Conservation (phyloP, 1,284 basidiomycete species). For the Cryptococcus depauperatus region DNA sequence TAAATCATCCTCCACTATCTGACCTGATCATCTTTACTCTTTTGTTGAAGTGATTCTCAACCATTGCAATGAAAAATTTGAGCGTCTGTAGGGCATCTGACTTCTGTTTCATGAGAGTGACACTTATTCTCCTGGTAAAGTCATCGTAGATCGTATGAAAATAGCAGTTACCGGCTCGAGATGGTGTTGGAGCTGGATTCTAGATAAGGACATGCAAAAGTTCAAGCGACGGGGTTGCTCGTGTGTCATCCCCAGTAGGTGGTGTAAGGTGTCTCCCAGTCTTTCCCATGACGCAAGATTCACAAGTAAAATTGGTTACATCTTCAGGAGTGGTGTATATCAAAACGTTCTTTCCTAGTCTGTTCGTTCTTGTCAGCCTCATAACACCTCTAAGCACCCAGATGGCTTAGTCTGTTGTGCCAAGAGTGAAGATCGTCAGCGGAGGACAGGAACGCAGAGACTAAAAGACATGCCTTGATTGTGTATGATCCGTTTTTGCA, state of each 20-base stretch:
- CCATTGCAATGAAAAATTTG: constrained; percentile 7
- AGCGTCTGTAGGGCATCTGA: constrained; percentile 4
- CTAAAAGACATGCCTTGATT: constrained; percentile 3
- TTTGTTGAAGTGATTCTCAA: constrained; percentile 12
- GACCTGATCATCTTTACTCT: constrained; percentile 7
- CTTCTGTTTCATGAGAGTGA: constrained; percentile 11
- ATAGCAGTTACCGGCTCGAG: constrained; percentile 7
- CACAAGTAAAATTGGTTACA: constrained; percentile 1
- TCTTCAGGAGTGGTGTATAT: constrained; percentile 1
- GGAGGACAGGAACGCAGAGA: no score
- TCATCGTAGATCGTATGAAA: constrained; percentile 20
- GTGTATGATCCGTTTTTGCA: constrained; percentile 5
- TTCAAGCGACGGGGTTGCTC: constrained; percentile 7
- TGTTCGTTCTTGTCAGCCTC: constrained; percentile 2
- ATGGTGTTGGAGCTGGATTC: constrained; percentile 11
- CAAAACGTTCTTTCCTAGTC: constrained; percentile 3
- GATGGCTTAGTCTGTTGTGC: no score
- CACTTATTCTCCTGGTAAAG: constrained; percentile 4
- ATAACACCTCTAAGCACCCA: constrained; percentile 4
- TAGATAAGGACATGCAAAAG: constrained; percentile 15
- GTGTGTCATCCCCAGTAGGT: not conserved
- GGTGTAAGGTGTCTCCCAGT: constrained; percentile 10
- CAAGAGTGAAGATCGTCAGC: no score
- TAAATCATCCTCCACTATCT: constrained; percentile 17
- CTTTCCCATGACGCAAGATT: constrained; percentile 14